A percentile compares a stretch with the other conserved stretches of the same genome.
Evolutionary conservation across 2,329 filamentous ascomycete genomes (phyloP).

Genomic region (Herpotrichia juniperi): DNA sequence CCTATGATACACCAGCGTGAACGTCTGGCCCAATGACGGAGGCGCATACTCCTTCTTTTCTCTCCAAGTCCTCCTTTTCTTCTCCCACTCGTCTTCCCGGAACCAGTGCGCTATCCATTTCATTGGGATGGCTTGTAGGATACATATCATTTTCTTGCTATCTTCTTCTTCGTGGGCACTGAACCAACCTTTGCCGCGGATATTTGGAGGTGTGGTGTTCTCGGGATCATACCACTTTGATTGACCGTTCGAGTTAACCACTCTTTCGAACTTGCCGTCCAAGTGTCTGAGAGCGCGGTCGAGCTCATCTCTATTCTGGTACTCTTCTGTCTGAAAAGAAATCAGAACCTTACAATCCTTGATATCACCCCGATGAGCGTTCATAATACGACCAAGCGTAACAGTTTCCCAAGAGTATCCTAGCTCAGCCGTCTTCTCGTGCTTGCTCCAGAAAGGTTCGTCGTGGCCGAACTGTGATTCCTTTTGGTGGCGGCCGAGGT

Average conservation of each 20-base stretch:
- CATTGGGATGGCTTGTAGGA: conserved; percentile 18
- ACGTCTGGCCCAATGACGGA: conserved; percentile 11
- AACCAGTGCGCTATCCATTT: conserved; percentile 26
- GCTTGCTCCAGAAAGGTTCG: conserved; percentile 19
- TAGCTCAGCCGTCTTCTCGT: conserved; percentile 17
- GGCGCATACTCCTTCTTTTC: conserved; percentile 3
- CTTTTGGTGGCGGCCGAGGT: conserved; percentile 5
- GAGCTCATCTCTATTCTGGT: background rate
- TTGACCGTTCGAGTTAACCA: background rate
- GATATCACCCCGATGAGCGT: conserved; percentile 4
- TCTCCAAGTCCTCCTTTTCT: conserved; percentile 8
- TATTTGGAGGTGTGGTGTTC: background rate
- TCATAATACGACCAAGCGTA: conserved; percentile 8
- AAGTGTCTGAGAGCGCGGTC: background rate
- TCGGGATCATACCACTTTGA: background rate
- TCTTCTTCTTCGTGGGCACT: background rate
- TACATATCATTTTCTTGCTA: conserved; percentile 6
- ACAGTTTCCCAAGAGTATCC: conserved; percentile 23
- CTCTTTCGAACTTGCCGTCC: background rate
- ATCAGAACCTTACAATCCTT: background rate
- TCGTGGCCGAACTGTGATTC: background rate
- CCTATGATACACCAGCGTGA: conserved; percentile 19
- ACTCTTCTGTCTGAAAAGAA: conserved; percentile 3
- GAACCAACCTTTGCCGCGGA: conserved; percentile 12
- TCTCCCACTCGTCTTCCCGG: conserved; percentile 14